These are phyloP conservation scores for Trametes polyzona DNA, from an alignment of 1,284 basidiomycete genomes.

Conservation along the genomic window DNA sequence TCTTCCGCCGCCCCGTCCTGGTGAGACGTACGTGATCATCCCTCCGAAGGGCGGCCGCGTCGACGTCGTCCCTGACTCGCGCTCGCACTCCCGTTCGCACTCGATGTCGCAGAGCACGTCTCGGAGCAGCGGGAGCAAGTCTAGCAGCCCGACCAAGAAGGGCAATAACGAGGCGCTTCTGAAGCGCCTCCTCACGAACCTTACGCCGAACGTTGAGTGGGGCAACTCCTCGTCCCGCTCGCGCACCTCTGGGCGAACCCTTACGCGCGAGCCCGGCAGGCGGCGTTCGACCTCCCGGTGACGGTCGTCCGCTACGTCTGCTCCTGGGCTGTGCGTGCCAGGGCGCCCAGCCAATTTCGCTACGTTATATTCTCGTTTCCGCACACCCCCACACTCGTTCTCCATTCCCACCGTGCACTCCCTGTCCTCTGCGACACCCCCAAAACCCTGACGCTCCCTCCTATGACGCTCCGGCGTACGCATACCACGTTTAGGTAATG, in stretches of 20 bases:
- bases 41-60: slow-evolving; percentile 33
- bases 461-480: slow-evolving; percentile 5
- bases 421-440: too few species aligned
- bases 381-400: slow-evolving; percentile 17
- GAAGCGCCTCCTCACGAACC: slow-evolving; percentile 32
- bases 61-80: slow-evolving; percentile 24
- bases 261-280: slow-evolving; percentile 14
- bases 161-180: slow-evolving; percentile 29
- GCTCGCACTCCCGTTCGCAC: slow-evolving; percentile 16
- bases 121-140: slow-evolving; percentile 22
- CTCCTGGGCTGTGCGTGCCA: neutral
- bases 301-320: slow-evolving; percentile 8
- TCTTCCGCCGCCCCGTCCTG: slow-evolving; percentile 31
- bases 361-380: slow-evolving; percentile 1
- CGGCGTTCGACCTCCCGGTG: slow-evolving; percentile 26
- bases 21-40: slow-evolving; percentile 36
- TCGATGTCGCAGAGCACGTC: slow-evolving; percentile 17
- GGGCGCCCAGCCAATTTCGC: neutral
- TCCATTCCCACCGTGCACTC: slow-evolving; percentile 11
- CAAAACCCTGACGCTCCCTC: slow-evolving; percentile 9
- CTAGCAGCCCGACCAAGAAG: slow-evolving; percentile 28
- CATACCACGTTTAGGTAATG: slow-evolving; percentile 16
- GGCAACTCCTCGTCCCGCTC: slow-evolving; percentile 12
- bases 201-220: slow-evolving; percentile 27
- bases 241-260: slow-evolving; percentile 15